Conservation (phyloP, 2,329 filamentous ascomycete species). For the Pseudopithomyces maydicus region DNA sequence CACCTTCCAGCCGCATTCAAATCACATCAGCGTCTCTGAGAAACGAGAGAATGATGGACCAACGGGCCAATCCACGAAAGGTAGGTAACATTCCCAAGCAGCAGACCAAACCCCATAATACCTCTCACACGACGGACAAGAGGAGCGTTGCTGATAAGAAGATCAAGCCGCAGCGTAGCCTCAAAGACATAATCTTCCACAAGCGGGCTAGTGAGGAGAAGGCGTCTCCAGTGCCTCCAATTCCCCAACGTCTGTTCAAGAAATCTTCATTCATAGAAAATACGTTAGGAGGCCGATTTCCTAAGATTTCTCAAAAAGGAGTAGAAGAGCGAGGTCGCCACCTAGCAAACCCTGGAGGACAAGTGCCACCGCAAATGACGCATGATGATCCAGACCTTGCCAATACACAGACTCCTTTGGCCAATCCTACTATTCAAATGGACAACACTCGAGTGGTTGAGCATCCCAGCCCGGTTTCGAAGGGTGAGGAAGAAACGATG, state of each 20-base stretch:
- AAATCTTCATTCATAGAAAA: conserved; percentile 21
- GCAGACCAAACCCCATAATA: not conserved
- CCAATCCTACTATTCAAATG: not conserved
- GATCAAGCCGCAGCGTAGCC: conserved; percentile 28
- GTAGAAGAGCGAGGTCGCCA: conserved; percentile 6
- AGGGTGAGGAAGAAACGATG: not conserved
- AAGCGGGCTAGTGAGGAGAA: conserved; percentile 16
- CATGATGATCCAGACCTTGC: not conserved
- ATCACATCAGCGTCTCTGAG: not conserved
- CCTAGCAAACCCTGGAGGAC: not conserved
- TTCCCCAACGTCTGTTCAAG: conserved; percentile 22
- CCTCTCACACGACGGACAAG: not conserved
- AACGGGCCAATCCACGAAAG: not conserved
- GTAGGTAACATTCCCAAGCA: not conserved
- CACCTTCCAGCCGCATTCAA: not conserved
- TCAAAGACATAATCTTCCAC: conserved; percentile 28
- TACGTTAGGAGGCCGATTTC: conserved; percentile 25
- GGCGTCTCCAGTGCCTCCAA: conserved; percentile 2
- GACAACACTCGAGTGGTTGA: not conserved
- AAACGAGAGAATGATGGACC: not conserved
- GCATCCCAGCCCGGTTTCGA: not conserved
- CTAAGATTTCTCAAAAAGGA: conserved; percentile 14
- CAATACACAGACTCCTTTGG: not conserved
- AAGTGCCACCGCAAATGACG: not conserved
- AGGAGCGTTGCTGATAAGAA: conserved; percentile 2